These are phyloP conservation scores for Cokeromyces recurvatus DNA, from an alignment of 371 early-diverging fungal species.

Conservation along the genomic window DNA sequence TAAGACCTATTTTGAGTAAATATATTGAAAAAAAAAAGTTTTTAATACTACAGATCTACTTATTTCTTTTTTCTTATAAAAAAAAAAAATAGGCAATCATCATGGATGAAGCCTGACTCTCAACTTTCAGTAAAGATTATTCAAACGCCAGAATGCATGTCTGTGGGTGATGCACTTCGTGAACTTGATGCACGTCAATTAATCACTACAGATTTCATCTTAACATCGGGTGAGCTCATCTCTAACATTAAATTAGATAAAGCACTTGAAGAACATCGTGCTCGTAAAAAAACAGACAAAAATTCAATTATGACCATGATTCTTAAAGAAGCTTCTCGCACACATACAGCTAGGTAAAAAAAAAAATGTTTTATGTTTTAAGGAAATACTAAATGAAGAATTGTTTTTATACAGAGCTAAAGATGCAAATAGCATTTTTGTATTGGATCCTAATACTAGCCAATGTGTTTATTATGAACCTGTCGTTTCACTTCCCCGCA, in stretches of 20 bases:
- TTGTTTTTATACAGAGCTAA: conserved; percentile 37
- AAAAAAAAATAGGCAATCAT: conserved; percentile 47
- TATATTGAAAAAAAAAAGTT: no score
- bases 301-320: conserved; percentile 95
- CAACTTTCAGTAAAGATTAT: conserved; percentile 70
- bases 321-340: conserved; percentile 58
- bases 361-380: not conserved
- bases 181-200: conserved; percentile 83
- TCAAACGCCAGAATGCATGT: conserved; percentile 70
- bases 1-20: conserved; percentile 77
- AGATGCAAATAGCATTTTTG: conserved; percentile 80
- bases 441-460: conserved; percentile 68
- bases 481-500: conserved; percentile 61
- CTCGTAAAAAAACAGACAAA: conserved; percentile 65
- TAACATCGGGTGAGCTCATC: conserved; percentile 88
- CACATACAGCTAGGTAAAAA: conserved; percentile 45
- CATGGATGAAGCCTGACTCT: conserved; percentile 62
- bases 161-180: conserved; percentile 93
- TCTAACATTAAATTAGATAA: conserved; percentile 81
- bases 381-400: no score
- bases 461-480: conserved; percentile 84
- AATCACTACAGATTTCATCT: conserved; percentile 85
- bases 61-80: not conserved
- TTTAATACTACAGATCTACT: no score
- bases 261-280: conserved; percentile 76